Percentiles rank a stretch among this genome's conserved stretches.
These are phyloP conservation scores for Phytophthora vignae DNA, from an alignment of 352 stramenopile genomes.

Conservation along the genomic window DNA sequence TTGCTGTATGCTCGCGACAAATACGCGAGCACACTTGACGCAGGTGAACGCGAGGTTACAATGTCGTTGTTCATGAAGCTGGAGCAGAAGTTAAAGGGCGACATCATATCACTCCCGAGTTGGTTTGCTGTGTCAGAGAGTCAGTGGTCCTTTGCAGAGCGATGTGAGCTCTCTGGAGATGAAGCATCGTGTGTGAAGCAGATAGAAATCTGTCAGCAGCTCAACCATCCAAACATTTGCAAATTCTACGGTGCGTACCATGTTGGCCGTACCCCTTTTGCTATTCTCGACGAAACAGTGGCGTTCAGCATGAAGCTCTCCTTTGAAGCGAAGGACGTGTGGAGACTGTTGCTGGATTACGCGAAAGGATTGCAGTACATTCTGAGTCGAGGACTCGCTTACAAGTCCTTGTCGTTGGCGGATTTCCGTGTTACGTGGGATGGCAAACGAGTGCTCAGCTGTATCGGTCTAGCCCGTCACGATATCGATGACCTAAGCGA, in stretches of 20 bases:
- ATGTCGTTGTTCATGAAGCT: neutral
- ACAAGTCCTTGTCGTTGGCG: neutral
- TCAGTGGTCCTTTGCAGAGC: slow-evolving; percentile 1
- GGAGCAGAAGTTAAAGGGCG: neutral
- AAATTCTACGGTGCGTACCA: slow-evolving; percentile 3
- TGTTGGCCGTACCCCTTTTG: neutral
- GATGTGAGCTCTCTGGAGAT: neutral
- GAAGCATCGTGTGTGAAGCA: neutral
- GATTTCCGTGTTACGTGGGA: slow-evolving; percentile 1
- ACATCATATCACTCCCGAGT: neutral
- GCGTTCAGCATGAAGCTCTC: neutral
- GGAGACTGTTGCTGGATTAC: slow-evolving; percentile 1
- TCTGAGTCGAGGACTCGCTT: neutral
- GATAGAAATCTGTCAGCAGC: neutral
- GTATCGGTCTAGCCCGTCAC: neutral
- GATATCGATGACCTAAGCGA: neutral
- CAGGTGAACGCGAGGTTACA: neutral
- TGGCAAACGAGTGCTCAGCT: neutral
- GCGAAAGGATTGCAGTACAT: slow-evolving; percentile 2
- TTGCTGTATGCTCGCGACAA: neutral
- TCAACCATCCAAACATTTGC: neutral
- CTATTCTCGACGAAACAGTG: neutral
- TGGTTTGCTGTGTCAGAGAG: slow-evolving; percentile 1
- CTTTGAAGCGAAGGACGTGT: neutral
- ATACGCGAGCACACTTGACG: neutral